A percentile compares a stretch with the other conserved stretches of the same genome.
Conservation (phyloP, 306 rosid species). For the Cajanus cajan region DNA sequence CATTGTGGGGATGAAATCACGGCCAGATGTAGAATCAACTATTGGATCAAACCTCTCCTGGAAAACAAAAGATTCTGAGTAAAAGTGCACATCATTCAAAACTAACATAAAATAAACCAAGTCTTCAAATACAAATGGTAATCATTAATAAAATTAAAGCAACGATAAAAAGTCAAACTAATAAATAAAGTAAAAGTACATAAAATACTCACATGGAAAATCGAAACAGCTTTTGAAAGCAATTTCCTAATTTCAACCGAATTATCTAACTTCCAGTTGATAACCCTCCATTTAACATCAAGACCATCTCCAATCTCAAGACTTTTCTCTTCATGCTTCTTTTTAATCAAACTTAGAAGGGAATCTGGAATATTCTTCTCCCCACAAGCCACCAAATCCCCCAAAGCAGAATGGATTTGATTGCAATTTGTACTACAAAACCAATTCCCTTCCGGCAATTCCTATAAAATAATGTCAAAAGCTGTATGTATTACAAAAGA, state of each 20-base stretch:
- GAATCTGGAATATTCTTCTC: constrained; percentile 66
- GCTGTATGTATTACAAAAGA: not conserved
- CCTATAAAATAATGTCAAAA: constrained; percentile 48
- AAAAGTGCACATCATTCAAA: not conserved
- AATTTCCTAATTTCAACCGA: constrained; percentile 52
- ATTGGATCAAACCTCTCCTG: constrained; percentile 93
- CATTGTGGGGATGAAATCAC: constrained; percentile 88
- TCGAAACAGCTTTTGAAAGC: constrained; percentile 76
- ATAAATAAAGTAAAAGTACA: not conserved
- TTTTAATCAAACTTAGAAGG: constrained; percentile 47
- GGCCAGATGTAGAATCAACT: constrained; percentile 69
- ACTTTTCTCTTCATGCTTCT: constrained; percentile 57
- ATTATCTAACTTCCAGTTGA: constrained; percentile 66
- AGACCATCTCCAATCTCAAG: constrained; percentile 36
- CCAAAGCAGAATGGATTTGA: constrained; percentile 54
- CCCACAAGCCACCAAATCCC: constrained; percentile 52
- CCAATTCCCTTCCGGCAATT: constrained; percentile 90
- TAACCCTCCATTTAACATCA: constrained; percentile 84
- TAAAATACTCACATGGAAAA: constrained; percentile 77
- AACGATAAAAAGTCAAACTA: not conserved
- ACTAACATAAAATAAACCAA: not conserved
- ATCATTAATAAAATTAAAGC: not conserved
- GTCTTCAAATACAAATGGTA: not conserved
- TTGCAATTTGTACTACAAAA: constrained; percentile 68
- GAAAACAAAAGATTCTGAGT: constrained; percentile 5